Conservation (phyloP, 495 filamentous ascomycete genomes). For the Apiosordaria backusii region DNA sequence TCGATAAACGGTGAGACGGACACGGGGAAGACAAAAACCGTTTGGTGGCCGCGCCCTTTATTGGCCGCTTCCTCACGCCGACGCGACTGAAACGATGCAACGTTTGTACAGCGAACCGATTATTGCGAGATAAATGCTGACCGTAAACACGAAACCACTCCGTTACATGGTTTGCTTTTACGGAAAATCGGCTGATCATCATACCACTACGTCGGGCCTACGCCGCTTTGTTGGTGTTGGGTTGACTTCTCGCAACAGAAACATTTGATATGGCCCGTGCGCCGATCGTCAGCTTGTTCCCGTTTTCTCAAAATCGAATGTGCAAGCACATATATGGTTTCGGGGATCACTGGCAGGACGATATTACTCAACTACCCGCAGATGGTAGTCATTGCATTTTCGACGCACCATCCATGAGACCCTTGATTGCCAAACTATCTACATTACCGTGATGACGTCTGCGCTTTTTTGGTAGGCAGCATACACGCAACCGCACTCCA, state of each 20-base stretch:
- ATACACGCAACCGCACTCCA: no score
- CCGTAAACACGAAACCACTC: no score
- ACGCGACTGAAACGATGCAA: neutral
- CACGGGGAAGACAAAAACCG: neutral
- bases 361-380: no score
- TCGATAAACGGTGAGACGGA: neutral
- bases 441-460: no score
- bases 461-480: no score
- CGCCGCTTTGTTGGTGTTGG: neutral
- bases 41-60: neutral
- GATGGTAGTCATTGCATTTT: no score
- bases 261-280: neutral
- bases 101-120: neutral
- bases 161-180: neutral
- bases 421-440: no score
- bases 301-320: neutral
- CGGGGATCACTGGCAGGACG: no score
- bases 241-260: neutral
- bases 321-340: no score
- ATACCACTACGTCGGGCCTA: neutral
- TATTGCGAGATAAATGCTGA: neutral
- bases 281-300: neutral
- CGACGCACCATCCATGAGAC: no score
- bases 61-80: neutral
- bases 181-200: neutral